A percentile compares a stretch with the other conserved stretches of the same genome.
Evolutionary conservation across 2,329 filamentous ascomycete genomes (phyloP).

Genomic region (Fusarium coicis): DNA sequence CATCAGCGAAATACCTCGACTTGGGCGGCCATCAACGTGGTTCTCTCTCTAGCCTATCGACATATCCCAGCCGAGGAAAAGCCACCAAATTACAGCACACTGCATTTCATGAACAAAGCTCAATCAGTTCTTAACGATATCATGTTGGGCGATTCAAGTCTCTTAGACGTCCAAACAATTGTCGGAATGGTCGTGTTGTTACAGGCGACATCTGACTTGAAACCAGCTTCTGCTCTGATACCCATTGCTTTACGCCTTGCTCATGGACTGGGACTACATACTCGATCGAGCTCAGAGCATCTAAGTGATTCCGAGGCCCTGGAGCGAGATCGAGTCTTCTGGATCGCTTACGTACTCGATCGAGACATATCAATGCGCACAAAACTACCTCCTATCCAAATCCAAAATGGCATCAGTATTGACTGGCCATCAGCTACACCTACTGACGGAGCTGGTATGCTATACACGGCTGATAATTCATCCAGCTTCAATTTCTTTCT

Average conservation of each 20-base stretch:
- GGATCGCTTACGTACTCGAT: constrained; percentile 31
- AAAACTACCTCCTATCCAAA: constrained; percentile 9
- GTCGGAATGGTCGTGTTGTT: constrained; percentile 21
- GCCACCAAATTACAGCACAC: background rate
- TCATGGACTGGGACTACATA: background rate
- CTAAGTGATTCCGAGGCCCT: rapidly evolving
- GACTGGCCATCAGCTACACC: constrained; percentile 4
- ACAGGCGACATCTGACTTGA: constrained; percentile 1
- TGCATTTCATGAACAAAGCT: constrained; percentile 11
- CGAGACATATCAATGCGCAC: constrained; percentile 15
- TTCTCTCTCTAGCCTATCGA: constrained; percentile 19
- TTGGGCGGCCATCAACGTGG: constrained; percentile 28
- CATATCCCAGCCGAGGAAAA: background rate
- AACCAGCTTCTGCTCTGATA: constrained; percentile 9
- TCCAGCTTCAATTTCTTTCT: constrained; percentile 16
- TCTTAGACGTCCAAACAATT: constrained; percentile 18
- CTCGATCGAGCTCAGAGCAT: background rate
- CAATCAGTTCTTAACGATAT: constrained; percentile 18
- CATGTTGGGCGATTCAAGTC: background rate
- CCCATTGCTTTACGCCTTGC: constrained; percentile 23
- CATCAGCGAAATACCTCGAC: background rate
- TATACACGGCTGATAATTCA: background rate
- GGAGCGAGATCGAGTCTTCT: constrained; percentile 15
- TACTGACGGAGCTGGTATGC: background rate
- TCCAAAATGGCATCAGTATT: background rate